These are phyloP conservation scores for Handroanthus guayacan DNA, from an alignment of 257 asterid species.

Conservation along the genomic window DNA sequence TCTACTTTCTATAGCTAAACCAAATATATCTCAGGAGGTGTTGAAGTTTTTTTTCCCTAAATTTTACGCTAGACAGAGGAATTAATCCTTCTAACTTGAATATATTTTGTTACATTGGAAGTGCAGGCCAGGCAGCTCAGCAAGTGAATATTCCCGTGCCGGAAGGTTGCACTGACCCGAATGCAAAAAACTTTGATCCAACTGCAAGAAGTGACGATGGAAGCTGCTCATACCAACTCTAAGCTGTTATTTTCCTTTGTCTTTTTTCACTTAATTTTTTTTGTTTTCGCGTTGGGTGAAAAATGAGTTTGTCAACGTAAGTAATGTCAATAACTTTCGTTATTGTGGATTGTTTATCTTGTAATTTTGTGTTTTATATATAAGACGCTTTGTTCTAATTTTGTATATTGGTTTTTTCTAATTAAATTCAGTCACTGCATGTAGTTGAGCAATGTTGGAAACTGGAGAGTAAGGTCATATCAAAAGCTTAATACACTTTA, in stretches of 20 bases:
- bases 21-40: no score
- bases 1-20: no score
- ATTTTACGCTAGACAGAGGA: background rate
- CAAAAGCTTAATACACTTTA: background rate
- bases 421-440: background rate
- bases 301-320: constrained; percentile 26
- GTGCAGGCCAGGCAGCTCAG: constrained; percentile 58
- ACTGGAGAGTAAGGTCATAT: background rate
- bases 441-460: no score
- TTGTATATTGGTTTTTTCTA: background rate
- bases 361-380: constrained; percentile 35
- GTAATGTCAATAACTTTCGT: constrained; percentile 19
- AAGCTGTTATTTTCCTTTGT: background rate
- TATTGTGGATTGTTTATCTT: constrained; percentile 27
- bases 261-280: constrained; percentile 2
- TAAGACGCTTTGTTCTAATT: background rate
- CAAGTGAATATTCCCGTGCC: constrained; percentile 47
- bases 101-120: background rate
- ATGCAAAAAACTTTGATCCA: constrained; percentile 55
- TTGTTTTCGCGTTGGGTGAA: constrained; percentile 24
- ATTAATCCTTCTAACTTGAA: background rate
- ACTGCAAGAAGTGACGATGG: constrained; percentile 62
- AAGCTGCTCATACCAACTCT: constrained; percentile 51
- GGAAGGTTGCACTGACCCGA: constrained; percentile 54
- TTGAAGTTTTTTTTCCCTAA: no score